These are phyloP conservation scores for Nicotiana tabacum DNA, from an alignment of 257 asterid genomes.

Conservation along the genomic window DNA sequence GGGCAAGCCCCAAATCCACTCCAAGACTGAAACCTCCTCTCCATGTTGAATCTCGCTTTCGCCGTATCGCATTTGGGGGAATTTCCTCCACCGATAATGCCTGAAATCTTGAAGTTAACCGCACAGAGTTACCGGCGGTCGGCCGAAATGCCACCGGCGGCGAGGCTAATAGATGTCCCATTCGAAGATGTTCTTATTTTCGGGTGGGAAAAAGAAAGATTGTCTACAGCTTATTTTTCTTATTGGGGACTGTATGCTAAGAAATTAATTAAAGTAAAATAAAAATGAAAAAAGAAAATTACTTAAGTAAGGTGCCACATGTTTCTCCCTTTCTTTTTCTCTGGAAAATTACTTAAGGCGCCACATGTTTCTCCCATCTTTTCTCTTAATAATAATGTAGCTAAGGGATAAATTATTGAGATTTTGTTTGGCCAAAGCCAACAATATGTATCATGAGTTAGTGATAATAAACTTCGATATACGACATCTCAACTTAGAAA, in stretches of 20 bases:
- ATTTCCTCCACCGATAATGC: constrained; percentile 43
- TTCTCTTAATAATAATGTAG: no score
- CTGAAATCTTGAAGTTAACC: not conserved
- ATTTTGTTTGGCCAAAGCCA: no score
- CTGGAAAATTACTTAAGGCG: no score
- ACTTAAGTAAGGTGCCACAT: no score
- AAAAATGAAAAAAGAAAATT: no score
- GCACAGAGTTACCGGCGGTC: not conserved
- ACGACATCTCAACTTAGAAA: no score
- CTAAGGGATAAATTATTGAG: no score
- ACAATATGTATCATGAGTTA: no score
- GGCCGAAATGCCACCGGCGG: not conserved
- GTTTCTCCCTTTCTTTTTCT: no score
- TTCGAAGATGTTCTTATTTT: not conserved
- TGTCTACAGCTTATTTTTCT: not conserved
- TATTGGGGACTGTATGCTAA: not conserved
- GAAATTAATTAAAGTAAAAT: not conserved
- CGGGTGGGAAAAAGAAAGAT: not conserved
- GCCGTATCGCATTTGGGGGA: constrained; percentile 66
- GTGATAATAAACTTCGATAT: no score
- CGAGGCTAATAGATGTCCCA: not conserved
- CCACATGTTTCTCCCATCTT: no score
- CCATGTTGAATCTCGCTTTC: constrained; percentile 60
- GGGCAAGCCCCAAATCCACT: constrained; percentile 71
- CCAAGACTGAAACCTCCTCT: constrained; percentile 94